A percentile compares a stretch with the other conserved stretches of the same genome.
phyloP scores from a whole-genome alignment of 2,329 filamentous ascomycete species.

The Phyllosticta citrichinensis region DNA sequence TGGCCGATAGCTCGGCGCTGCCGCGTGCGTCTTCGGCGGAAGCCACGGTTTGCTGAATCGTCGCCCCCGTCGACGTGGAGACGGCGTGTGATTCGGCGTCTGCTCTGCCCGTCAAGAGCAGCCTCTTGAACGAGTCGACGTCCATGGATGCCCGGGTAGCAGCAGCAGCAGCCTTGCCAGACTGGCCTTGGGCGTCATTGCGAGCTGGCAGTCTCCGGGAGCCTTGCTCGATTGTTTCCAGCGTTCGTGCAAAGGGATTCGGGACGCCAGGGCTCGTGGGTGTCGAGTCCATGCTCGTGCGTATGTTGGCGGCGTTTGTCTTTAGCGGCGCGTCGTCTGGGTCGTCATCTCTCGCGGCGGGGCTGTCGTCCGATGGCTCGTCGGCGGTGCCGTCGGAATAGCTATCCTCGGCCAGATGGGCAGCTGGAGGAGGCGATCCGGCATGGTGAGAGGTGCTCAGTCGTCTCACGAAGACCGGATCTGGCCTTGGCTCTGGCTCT shows the following conservation, averaged over 20 bases:
- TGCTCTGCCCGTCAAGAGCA: slow-evolving; percentile 62
- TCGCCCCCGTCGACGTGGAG: slow-evolving; percentile 15
- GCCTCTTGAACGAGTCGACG: slow-evolving; percentile 65
- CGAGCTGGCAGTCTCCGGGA: slow-evolving; percentile 13
- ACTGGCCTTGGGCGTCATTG: slow-evolving; percentile 14
- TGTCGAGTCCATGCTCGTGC: background rate
- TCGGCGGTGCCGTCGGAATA: background rate
- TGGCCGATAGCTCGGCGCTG: slow-evolving; percentile 49
- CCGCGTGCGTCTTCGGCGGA: slow-evolving; percentile 35
- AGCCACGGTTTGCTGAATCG: slow-evolving; percentile 14
- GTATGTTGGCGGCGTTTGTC: background rate
- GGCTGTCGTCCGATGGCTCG: slow-evolving; percentile 1
- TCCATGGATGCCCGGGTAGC: slow-evolving; percentile 45
- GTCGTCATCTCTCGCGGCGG: background rate
- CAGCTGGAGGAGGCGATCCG: slow-evolving; percentile 14
- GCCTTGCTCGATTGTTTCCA: slow-evolving; percentile 27
- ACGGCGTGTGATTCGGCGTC: slow-evolving; percentile 19
- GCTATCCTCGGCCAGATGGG: slow-evolving; percentile 12
- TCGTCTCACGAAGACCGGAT: slow-evolving; percentile 16
- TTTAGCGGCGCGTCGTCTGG: slow-evolving; percentile 2
- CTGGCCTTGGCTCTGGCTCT: background rate
- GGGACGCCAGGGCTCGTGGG: slow-evolving; percentile 3
- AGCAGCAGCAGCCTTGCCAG: slow-evolving; percentile 13
- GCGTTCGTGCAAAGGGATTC: slow-evolving; percentile 30
- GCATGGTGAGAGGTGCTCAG: slow-evolving; percentile 13